Evolutionary conservation across 306 rosid genomes (phyloP).

Genomic region (Datisca glomerata): DNA sequence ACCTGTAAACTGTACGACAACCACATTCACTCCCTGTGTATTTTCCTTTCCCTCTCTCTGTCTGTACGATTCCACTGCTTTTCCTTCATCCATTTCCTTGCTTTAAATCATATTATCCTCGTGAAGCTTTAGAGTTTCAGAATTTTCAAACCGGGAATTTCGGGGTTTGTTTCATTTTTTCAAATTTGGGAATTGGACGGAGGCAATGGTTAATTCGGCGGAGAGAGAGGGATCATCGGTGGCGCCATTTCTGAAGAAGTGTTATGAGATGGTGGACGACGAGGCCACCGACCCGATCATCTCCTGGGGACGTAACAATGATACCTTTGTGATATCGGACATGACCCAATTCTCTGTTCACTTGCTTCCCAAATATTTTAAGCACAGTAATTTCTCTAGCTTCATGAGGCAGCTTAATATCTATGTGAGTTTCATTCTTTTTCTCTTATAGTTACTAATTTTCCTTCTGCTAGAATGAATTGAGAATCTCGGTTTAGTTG

Average conservation of each 20-base stretch:
- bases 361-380: conserved; percentile 58
- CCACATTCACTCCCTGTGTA: too few relatives aligned
- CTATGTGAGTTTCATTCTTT: conserved; percentile 32
- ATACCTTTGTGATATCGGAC: conserved; percentile 46
- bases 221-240: conserved; percentile 31
- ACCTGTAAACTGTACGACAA: too few relatives aligned
- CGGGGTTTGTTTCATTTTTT: too few relatives aligned
- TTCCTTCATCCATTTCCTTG: too few relatives aligned
- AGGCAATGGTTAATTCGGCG: conserved; percentile 45
- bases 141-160: too few relatives aligned
- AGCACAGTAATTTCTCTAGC: conserved; percentile 83
- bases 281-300: conserved; percentile 36
- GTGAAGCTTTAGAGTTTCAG: too few relatives aligned
- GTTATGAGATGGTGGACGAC: conserved; percentile 74
- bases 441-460: not conserved
- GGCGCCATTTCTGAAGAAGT: conserved; percentile 62
- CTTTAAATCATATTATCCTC: too few relatives aligned
- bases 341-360: conserved; percentile 45
- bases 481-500: not conserved
- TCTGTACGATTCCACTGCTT: too few relatives aligned
- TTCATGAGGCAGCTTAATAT: conserved; percentile 88
- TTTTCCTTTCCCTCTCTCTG: too few relatives aligned
- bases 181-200: too few relatives aligned
- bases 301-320: conserved; percentile 33
- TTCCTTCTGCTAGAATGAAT: not conserved